phyloP scores from a whole-genome alignment of 1,139 yeast genomes.

The Diutina sp. region DNA sequence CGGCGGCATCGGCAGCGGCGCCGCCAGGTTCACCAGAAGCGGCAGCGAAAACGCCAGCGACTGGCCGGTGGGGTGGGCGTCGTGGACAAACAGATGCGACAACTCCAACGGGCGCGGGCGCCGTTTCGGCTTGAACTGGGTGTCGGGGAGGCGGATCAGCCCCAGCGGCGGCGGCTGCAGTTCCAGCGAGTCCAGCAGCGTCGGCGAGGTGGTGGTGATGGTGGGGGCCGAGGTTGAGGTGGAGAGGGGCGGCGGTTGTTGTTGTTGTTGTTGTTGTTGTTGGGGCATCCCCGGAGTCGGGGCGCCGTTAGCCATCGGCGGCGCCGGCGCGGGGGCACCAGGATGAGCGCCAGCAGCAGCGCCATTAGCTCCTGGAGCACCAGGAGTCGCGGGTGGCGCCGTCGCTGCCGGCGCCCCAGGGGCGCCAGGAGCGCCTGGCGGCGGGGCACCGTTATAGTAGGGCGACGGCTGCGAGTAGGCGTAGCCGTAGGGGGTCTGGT shows the following conservation, averaged over 20 bases:
- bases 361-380: too few species aligned
- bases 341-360: not conserved
- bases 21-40: not conserved
- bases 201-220: not conserved
- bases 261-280: too few species aligned
- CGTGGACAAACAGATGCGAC: slow-evolving; percentile 17
- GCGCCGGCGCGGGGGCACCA: not conserved
- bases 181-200: not conserved
- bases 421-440: not conserved
- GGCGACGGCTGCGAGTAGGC: not conserved
- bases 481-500: not conserved
- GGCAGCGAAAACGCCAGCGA: not conserved
- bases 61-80: slow-evolving; percentile 1
- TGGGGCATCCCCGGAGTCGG: too few species aligned
- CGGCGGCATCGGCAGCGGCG: not conserved
- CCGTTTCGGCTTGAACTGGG: slow-evolving; percentile 25
- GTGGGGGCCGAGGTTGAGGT: not conserved
- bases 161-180: slow-evolving; percentile 1
- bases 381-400: not conserved
- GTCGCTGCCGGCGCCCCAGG: not conserved
- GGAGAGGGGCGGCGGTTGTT: not conserved
- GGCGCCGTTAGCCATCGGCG: too few species aligned
- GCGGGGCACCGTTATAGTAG: not conserved
- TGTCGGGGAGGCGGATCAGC: slow-evolving; percentile 4
- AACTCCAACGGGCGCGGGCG: slow-evolving; percentile 31